Conservation (phyloP, 371 early-diverging fungal species). For the Mortierella sp. region DNA sequence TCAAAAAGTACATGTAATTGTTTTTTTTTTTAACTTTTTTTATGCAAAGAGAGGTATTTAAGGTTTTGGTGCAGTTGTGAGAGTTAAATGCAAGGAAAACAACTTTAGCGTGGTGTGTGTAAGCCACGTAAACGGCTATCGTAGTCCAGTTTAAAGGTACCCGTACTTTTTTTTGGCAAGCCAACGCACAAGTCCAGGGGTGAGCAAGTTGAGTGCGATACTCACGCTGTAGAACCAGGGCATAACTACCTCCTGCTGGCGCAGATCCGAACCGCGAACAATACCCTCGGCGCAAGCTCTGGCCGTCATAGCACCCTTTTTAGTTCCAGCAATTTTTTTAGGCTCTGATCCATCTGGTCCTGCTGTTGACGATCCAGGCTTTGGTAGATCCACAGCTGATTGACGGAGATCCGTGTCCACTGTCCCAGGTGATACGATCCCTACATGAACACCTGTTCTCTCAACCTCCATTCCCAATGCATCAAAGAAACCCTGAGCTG, state of each 20-base stretch:
- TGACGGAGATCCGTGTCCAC: constrained; percentile 80
- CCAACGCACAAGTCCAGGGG: constrained; percentile 74
- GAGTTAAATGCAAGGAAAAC: too few species aligned
- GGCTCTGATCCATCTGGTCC: background rate
- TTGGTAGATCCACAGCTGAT: constrained; percentile 75
- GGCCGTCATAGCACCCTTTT: constrained; percentile 73
- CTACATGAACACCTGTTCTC: constrained; percentile 68
- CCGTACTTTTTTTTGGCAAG: constrained; percentile 79
- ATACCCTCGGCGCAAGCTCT: constrained; percentile 70
- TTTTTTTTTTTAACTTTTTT: too few species aligned
- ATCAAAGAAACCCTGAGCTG: constrained; percentile 88
- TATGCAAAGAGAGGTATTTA: too few species aligned
- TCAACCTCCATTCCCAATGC: constrained; percentile 84
- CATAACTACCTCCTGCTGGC: constrained; percentile 70
- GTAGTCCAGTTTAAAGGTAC: constrained; percentile 26
- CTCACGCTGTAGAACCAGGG: constrained; percentile 73
- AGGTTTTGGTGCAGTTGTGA: too few species aligned
- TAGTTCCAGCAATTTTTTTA: constrained; percentile 64
- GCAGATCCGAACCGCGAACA: constrained; percentile 70
- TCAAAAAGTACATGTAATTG: too few species aligned
- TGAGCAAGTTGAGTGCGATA: constrained; percentile 65
- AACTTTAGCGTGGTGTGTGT: too few species aligned
- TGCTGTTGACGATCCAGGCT: background rate
- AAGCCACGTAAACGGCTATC: background rate
- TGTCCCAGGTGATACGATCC: constrained; percentile 81